Conservation (phyloP, 2,329 filamentous ascomycete species). For the Aspergillus unguis region DNA sequence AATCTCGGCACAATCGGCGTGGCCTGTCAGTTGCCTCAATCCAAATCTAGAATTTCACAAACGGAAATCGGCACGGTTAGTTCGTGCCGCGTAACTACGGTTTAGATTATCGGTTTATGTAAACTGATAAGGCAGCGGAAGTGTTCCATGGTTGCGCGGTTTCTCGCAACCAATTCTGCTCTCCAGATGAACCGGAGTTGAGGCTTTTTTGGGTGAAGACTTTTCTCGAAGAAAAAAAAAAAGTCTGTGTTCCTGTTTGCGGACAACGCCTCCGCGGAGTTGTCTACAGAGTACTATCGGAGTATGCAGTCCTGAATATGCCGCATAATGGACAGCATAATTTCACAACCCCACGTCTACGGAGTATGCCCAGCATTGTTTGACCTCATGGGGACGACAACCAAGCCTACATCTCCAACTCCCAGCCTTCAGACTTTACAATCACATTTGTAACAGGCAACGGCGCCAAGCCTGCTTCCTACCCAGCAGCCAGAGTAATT, state of each 20-base stretch:
- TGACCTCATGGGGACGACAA: too few species aligned
- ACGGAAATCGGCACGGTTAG: conserved; percentile 25
- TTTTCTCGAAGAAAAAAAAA: neutral
- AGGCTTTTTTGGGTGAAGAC: neutral
- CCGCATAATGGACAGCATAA: conserved; percentile 2
- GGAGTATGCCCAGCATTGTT: too few species aligned
- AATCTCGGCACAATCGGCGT: conserved; percentile 7
- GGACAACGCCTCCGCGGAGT: neutral
- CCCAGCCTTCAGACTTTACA: too few species aligned
- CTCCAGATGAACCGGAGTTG: neutral
- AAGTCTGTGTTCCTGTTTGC: too few species aligned
- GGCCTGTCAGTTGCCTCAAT: too few species aligned
- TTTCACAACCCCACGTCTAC: neutral
- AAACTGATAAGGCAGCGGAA: neutral
- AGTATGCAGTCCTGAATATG: conserved; percentile 2
- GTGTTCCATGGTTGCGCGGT: neutral
- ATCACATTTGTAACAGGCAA: too few species aligned
- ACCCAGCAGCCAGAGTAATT: too few species aligned
- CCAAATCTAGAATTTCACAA: neutral
- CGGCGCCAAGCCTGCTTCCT: too few species aligned
- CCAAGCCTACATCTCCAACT: too few species aligned
- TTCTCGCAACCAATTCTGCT: neutral
- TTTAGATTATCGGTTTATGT: too few species aligned
- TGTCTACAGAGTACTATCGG: neutral
- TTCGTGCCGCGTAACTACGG: neutral